These are phyloP conservation scores for Fusarium sp. DNA, from an alignment of 2,329 filamentous ascomycete species.

Conservation along the genomic window DNA sequence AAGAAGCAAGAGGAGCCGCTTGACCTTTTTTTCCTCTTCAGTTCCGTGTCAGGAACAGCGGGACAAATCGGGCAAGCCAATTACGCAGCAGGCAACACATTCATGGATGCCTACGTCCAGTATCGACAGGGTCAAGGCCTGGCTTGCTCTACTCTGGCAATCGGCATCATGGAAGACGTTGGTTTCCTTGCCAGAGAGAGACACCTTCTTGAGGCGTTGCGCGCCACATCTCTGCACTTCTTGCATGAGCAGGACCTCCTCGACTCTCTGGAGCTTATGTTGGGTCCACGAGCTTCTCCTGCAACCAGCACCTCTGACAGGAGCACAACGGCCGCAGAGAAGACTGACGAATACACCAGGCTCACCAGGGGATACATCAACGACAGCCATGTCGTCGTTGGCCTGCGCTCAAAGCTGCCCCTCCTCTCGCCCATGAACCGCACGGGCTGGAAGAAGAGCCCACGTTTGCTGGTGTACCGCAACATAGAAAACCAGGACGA, in stretches of 20 bases:
- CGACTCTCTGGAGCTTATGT: constrained; percentile 4
- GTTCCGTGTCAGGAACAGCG: constrained; percentile 51
- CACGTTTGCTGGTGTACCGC: constrained; percentile 8
- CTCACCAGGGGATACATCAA: constrained; percentile 7
- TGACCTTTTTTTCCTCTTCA: constrained; percentile 55
- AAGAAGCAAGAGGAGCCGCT: constrained; percentile 31
- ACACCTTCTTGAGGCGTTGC: constrained; percentile 11
- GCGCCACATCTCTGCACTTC: constrained; percentile 8
- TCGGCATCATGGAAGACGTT: constrained; percentile 19
- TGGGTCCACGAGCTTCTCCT: constrained; percentile 8
- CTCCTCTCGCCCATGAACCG: constrained; percentile 12
- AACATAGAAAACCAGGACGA: constrained; percentile 9
- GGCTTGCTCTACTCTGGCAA: constrained; percentile 11
- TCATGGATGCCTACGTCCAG: constrained; percentile 54
- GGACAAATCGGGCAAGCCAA: constrained; percentile 55
- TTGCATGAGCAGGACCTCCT: constrained; percentile 12
- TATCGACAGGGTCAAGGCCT: constrained; percentile 52
- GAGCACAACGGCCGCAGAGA: neutral
- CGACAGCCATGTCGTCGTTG: neutral
- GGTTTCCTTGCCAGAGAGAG: constrained; percentile 10
- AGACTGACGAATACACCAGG: constrained; percentile 1
- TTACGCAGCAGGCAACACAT: constrained; percentile 58
- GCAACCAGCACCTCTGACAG: neutral
- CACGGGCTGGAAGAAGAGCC: constrained; percentile 8
- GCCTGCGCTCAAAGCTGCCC: constrained; percentile 12